Conservation (phyloP, 305 asterid species). For the Fraxinus nigra region DNA sequence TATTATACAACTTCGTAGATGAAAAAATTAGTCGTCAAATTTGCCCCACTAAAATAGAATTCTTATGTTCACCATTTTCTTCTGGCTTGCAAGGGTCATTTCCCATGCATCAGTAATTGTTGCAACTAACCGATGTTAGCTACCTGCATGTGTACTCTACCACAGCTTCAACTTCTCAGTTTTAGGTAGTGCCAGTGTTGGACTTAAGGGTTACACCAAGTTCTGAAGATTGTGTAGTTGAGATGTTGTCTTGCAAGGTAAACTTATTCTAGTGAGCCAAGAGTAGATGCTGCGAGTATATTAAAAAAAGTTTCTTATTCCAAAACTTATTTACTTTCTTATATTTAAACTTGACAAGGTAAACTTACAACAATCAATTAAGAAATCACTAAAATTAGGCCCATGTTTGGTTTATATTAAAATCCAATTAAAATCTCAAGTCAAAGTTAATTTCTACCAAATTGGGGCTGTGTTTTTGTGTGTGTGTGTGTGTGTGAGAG, state of each 20-base stretch:
- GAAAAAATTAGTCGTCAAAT: neutral
- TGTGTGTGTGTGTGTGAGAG: neutral
- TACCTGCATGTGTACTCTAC: constrained; percentile 66
- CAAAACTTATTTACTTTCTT: neutral
- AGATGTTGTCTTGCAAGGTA: constrained; percentile 85
- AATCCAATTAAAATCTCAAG: no score
- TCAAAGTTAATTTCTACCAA: no score
- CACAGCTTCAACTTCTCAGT: constrained; percentile 66
- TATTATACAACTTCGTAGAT: neutral
- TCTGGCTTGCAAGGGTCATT: neutral
- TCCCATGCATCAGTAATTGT: neutral
- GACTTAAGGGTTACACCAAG: constrained; percentile 67
- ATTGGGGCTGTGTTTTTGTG: no score
- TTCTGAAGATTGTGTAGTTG: constrained; percentile 56
- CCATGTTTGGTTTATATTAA: no score
- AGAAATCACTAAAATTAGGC: neutral
- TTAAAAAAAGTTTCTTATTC: neutral
- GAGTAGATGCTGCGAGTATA: neutral
- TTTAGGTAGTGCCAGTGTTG: constrained; percentile 75
- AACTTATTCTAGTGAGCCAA: constrained; percentile 15
- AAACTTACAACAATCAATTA: neutral
- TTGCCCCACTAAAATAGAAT: neutral
- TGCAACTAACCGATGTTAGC: constrained; percentile 21
- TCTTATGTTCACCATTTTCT: neutral
- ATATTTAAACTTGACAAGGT: neutral